Conservation (phyloP, 306 rosid genomes). For the Cucurbita maxima region DNA sequence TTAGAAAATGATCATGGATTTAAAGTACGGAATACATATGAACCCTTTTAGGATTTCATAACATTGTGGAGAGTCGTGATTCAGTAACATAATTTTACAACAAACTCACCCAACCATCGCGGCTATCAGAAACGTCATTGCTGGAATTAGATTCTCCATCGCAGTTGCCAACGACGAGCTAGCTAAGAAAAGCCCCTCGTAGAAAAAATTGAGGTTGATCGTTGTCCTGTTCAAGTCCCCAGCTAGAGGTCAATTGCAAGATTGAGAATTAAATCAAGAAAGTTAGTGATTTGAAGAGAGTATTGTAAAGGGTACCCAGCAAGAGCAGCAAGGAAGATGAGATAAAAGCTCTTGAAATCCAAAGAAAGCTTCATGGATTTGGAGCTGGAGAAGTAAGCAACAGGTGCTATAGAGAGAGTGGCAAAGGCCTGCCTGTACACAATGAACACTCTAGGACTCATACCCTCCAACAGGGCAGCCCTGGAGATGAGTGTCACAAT, state of each 20-base stretch:
- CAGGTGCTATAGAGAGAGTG: slow-evolving; percentile 38
- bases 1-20: background rate
- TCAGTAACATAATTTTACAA: background rate
- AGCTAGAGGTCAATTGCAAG: too few relatives aligned
- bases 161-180: slow-evolving; percentile 52
- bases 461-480: slow-evolving; percentile 50
- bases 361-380: slow-evolving; percentile 20
- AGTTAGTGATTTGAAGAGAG: background rate
- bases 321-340: slow-evolving; percentile 41
- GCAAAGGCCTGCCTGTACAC: slow-evolving; percentile 55
- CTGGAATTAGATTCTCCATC: slow-evolving; percentile 54
- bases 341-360: slow-evolving; percentile 29
- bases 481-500: slow-evolving; percentile 41
- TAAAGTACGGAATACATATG: too few relatives aligned
- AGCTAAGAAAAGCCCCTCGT: slow-evolving; percentile 45
- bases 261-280: too few relatives aligned
- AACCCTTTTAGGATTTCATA: too few relatives aligned
- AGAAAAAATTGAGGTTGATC: slow-evolving; percentile 48
- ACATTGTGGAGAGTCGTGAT: too few relatives aligned
- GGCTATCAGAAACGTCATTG: slow-evolving; percentile 49
- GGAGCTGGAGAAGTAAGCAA: slow-evolving; percentile 33
- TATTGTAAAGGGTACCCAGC: slow-evolving; percentile 26
- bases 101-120: slow-evolving; percentile 32
- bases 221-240: slow-evolving; percentile 28
- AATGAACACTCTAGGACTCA: slow-evolving; percentile 48